Evolutionary conservation across 139 green algal species (phyloP).

Genomic region (Haematococcus lacustris): DNA sequence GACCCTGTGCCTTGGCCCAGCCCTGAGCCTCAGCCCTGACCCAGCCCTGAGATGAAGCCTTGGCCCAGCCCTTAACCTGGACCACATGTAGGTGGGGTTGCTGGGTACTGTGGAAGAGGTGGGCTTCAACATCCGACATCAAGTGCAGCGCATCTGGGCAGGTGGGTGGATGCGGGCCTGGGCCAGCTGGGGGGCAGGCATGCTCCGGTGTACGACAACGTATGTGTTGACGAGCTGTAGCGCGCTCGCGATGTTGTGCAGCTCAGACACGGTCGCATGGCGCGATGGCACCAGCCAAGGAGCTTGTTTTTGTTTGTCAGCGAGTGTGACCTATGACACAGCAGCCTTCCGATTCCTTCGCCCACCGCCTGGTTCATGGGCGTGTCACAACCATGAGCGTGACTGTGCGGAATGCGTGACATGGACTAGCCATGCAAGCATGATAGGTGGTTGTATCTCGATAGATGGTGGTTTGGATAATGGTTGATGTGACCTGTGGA

Average conservation of each 20-base stretch:
- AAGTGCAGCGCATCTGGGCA: slow-evolving; percentile 34
- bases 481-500: too few species aligned
- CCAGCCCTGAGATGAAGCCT: too few species aligned
- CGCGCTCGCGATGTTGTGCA: background rate
- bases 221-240: background rate
- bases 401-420: too few species aligned
- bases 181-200: background rate
- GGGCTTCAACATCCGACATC: slow-evolving; percentile 30
- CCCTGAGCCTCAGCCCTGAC: too few species aligned
- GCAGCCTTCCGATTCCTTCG: background rate
- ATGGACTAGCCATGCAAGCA: too few species aligned
- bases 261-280: background rate
- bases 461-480: too few species aligned
- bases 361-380: background rate
- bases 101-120: slow-evolving; percentile 43
- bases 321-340: background rate
- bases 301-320: background rate
- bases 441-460: too few species aligned
- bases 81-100: slow-evolving; percentile 19
- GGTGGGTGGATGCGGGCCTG: slow-evolving; percentile 14
- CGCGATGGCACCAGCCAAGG: background rate
- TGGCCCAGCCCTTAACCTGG: too few species aligned
- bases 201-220: background rate
- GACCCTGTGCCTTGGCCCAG: too few species aligned
- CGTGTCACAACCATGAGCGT: too few species aligned